phyloP scores from a whole-genome alignment of 805 yeast species.

The Ogataea trehaloabstinens region DNA sequence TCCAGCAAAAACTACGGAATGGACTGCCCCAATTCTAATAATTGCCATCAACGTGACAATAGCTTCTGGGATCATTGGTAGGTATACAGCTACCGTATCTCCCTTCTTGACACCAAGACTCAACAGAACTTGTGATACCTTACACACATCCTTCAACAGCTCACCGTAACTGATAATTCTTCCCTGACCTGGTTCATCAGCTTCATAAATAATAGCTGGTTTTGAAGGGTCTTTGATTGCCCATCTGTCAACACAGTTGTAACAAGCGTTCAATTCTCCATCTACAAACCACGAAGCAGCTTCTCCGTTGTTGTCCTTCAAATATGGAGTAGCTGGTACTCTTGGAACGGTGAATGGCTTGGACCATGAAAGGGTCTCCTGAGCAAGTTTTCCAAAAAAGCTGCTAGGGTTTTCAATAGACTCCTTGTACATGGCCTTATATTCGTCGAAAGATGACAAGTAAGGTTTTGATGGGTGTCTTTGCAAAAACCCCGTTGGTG shows the following conservation, averaged over 20 bases:
- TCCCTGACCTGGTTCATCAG: constrained; percentile 72
- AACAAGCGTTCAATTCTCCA: constrained; percentile 77
- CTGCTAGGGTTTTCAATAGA: constrained; percentile 53
- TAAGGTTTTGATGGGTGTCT: constrained; percentile 47
- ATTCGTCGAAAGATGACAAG: constrained; percentile 48
- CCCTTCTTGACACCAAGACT: constrained; percentile 72
- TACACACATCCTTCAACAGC: constrained; percentile 65
- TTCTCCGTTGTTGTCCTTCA: constrained; percentile 49
- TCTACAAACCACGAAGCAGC: constrained; percentile 73
- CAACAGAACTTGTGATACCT: constrained; percentile 66
- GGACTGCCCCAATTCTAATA: constrained; percentile 78
- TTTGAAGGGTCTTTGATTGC: constrained; percentile 70
- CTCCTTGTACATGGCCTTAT: constrained; percentile 48
- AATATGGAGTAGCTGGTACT: constrained; percentile 38
- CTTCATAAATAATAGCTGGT: constrained; percentile 75
- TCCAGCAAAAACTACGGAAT: constrained; percentile 85
- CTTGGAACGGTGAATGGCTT: constrained; percentile 48
- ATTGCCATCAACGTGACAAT: constrained; percentile 73
- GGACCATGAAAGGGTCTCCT: constrained; percentile 49
- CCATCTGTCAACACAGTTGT: constrained; percentile 80
- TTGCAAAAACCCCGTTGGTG: constrained; percentile 35
- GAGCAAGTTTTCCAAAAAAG: constrained; percentile 56
- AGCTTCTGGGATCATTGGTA: constrained; percentile 87
- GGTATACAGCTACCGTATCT: constrained; percentile 81
- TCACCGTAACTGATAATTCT: constrained; percentile 65